Conservation (phyloP, 106 monocot genomes). For the Dioscorea zingiberensis region DNA sequence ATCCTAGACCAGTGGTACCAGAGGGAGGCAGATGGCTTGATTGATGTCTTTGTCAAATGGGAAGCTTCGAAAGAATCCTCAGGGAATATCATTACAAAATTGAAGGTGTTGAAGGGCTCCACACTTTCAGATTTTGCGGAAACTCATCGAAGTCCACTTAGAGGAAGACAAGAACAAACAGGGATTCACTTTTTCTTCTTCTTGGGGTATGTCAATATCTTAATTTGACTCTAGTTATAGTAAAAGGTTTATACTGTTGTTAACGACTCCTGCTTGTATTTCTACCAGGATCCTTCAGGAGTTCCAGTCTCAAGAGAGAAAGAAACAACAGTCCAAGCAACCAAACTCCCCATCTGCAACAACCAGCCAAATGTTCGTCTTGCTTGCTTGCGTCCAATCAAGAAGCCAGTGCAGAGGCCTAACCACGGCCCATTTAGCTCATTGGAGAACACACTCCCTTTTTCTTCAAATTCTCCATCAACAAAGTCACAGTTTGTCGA, state of each 20-base stretch:
- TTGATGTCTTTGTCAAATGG: constrained; percentile 83
- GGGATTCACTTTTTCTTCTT: constrained; percentile 67
- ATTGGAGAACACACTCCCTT: constrained; percentile 61
- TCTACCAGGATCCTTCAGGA: constrained; percentile 73
- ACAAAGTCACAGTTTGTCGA: constrained; percentile 2
- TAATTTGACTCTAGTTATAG: background rate
- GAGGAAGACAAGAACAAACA: constrained; percentile 45
- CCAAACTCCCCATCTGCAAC: constrained; percentile 66
- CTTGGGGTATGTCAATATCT: constrained; percentile 43
- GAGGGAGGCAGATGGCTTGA: constrained; percentile 19
- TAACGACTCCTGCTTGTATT: no score
- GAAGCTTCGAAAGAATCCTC: constrained; percentile 62
- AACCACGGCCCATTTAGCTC: constrained; percentile 47
- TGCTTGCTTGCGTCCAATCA: constrained; percentile 59
- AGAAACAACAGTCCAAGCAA: constrained; percentile 42
- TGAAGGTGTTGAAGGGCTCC: constrained; percentile 37
- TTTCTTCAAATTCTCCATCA: background rate
- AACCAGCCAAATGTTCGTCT: constrained; percentile 45
- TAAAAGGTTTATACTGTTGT: no score
- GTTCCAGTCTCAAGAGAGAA: constrained; percentile 57
- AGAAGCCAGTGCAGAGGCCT: constrained; percentile 26
- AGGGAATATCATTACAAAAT: constrained; percentile 51
- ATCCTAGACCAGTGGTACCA: constrained; percentile 12
- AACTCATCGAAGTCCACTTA: constrained; percentile 53
- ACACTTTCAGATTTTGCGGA: constrained; percentile 54